phyloP scores from a whole-genome alignment of 352 stramenopile genomes.

The Thraustochytrium sp. region DNA sequence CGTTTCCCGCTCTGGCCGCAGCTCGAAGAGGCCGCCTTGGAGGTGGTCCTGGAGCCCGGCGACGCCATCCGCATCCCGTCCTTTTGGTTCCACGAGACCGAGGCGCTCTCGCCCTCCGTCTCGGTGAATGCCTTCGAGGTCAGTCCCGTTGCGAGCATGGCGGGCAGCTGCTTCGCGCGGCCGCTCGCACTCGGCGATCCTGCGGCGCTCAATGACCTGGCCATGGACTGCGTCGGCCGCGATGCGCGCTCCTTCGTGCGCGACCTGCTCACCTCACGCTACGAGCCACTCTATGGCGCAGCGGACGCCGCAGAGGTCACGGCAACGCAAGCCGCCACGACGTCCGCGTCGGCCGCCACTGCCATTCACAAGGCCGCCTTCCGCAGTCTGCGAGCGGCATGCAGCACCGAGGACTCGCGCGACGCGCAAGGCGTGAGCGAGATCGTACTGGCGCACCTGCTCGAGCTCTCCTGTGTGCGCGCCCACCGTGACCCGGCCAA shows the following conservation, averaged over 20 bases:
- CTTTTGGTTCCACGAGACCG: slow-evolving; percentile 54
- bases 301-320: neutral
- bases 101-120: slow-evolving; percentile 17
- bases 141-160: neutral
- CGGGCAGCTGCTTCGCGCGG: neutral
- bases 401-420: neutral
- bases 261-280: neutral
- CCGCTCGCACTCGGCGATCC: neutral
- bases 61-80: slow-evolving; percentile 49
- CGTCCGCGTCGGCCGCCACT: neutral
- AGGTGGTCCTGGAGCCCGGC: slow-evolving; percentile 48
- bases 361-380: neutral
- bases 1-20: neutral
- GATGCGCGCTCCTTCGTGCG: neutral
- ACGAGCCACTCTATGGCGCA: neutral
- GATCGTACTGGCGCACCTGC: slow-evolving; percentile 35
- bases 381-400: neutral
- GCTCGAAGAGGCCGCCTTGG: slow-evolving; percentile 40
- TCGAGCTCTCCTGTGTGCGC: slow-evolving; percentile 35
- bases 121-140: slow-evolving; percentile 22
- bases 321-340: neutral
- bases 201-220: neutral
- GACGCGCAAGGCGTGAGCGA: slow-evolving; percentile 13
- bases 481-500: neutral
- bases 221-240: neutral